Conservation (phyloP, 352 stramenopile species). For the Halophytophthora batemanensis region DNA sequence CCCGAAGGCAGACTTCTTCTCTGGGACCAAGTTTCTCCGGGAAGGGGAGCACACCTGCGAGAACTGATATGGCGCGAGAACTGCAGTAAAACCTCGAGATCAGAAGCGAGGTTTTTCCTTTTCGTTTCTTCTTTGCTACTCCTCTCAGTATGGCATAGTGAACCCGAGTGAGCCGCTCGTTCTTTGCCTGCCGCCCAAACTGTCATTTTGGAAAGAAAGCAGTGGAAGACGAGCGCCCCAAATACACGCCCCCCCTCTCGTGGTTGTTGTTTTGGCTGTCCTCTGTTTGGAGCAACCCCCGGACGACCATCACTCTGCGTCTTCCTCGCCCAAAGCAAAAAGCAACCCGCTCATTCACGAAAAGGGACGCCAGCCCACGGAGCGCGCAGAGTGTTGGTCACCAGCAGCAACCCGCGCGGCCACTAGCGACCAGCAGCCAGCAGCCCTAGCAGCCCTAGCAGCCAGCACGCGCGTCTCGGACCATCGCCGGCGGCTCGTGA, state of each 20-base stretch:
- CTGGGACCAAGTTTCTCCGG: too few relatives aligned
- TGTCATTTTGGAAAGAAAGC: constrained; percentile 52
- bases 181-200: too few relatives aligned
- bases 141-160: too few relatives aligned
- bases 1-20: too few relatives aligned
- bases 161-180: too few relatives aligned
- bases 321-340: constrained; percentile 21
- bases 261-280: too few relatives aligned
- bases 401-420: not conserved
- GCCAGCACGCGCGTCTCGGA: not conserved
- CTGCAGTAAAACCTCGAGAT: constrained; percentile 1
- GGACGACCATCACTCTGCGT: constrained; percentile 37
- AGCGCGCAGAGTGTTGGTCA: constrained; percentile 6
- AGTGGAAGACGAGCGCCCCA: constrained; percentile 32
- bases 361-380: constrained; percentile 41
- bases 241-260: constrained; percentile 35
- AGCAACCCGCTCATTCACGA: constrained; percentile 50
- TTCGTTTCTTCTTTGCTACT: too few relatives aligned
- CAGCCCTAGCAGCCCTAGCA: constrained; percentile 9
- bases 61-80: constrained; percentile 1
- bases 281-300: constrained; percentile 26
- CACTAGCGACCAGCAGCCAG: constrained; percentile 1
- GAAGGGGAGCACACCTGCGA: not conserved
- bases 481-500: not conserved
- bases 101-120: constrained; percentile 9